These are phyloP conservation scores for Russula sp. DNA, from an alignment of 768 basidiomycete genomes.

Conservation along the genomic window DNA sequence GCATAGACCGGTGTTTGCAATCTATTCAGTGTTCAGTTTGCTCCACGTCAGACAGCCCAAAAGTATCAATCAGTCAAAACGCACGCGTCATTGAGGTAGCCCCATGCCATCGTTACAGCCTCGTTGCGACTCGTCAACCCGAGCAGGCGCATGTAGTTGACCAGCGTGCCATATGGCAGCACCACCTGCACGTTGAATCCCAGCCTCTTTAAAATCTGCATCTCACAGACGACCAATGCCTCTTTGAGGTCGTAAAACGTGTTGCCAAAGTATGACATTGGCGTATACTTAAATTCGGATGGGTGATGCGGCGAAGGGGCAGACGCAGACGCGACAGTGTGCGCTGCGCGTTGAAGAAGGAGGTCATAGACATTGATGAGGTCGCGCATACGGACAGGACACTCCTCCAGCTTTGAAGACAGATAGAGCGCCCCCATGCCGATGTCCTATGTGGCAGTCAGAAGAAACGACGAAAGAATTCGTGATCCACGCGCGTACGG, in stretches of 20 bases:
- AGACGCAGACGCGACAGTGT: conserved; percentile 42
- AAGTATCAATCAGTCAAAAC: conserved; percentile 37
- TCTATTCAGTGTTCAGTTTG: conserved; percentile 42
- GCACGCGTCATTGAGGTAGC: conserved; percentile 93
- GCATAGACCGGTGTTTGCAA: conserved; percentile 93
- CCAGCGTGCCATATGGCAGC: conserved; percentile 88
- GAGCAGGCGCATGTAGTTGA: conserved; percentile 90
- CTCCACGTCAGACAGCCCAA: conserved; percentile 12
- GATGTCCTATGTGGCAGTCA: conserved; percentile 54
- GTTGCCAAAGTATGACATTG: conserved; percentile 87
- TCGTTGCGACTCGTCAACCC: conserved; percentile 72
- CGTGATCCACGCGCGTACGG: conserved; percentile 51
- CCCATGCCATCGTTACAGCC: conserved; percentile 83
- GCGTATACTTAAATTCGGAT: conserved; percentile 57
- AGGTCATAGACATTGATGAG: conserved; percentile 93
- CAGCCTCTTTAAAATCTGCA: conserved; percentile 94
- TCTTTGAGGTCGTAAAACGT: conserved; percentile 96
- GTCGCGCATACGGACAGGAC: conserved; percentile 86
- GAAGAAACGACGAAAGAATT: neutral
- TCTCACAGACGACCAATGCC: conserved; percentile 88
- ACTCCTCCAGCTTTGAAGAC: conserved; percentile 90
- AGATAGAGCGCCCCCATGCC: conserved; percentile 87
- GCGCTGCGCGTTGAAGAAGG: conserved; percentile 69
- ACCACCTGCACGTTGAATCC: conserved; percentile 95
- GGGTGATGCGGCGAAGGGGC: conserved; percentile 37